phyloP scores from a whole-genome alignment of 2,329 filamentous ascomycete genomes.

The Colletotrichum sublineola region DNA sequence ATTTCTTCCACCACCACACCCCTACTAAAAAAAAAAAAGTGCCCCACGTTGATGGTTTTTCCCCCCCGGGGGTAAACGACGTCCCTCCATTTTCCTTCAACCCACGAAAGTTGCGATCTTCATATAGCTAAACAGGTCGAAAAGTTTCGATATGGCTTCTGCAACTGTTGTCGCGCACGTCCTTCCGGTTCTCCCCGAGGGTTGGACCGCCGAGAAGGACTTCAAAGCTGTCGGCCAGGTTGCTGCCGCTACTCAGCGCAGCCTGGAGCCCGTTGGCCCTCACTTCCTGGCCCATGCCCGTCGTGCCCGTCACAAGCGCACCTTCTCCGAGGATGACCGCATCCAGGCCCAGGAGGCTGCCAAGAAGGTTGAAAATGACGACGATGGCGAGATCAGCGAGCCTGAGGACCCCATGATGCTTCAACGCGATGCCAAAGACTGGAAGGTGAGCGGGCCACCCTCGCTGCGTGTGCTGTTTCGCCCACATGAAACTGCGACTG shows the following conservation, averaged over 20 bases:
- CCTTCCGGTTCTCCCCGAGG: conserved; percentile 81
- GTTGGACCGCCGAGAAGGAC: conserved; percentile 90
- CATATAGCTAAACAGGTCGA: conserved; percentile 44
- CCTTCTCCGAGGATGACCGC: conserved; percentile 97
- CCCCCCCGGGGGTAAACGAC: not conserved
- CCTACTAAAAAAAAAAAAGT: not conserved
- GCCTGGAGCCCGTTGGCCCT: conserved; percentile 94
- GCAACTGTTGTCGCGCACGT: conserved; percentile 72
- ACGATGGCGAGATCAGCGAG: conserved; percentile 93
- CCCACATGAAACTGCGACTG: conserved; percentile 5
- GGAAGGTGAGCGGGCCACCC: conserved; percentile 79
- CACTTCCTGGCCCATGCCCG: conserved; percentile 98
- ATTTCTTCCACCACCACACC: not conserved
- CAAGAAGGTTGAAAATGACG: conserved; percentile 94
- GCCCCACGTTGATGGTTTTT: conserved; percentile 32
- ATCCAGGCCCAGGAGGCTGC: conserved; percentile 95
- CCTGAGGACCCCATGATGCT: conserved; percentile 93
- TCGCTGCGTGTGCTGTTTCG: not conserved
- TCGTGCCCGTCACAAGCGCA: conserved; percentile 94
- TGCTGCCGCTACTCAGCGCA: conserved; percentile 83
- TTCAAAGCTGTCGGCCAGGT: conserved; percentile 88
- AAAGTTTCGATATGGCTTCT: conserved; percentile 69
- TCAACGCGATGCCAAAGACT: conserved; percentile 95
- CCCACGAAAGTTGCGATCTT: conserved; percentile 11
- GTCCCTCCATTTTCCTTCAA: not conserved